These are phyloP conservation scores for Boletus sp. DNA, from an alignment of 768 basidiomycete genomes.

Conservation along the genomic window DNA sequence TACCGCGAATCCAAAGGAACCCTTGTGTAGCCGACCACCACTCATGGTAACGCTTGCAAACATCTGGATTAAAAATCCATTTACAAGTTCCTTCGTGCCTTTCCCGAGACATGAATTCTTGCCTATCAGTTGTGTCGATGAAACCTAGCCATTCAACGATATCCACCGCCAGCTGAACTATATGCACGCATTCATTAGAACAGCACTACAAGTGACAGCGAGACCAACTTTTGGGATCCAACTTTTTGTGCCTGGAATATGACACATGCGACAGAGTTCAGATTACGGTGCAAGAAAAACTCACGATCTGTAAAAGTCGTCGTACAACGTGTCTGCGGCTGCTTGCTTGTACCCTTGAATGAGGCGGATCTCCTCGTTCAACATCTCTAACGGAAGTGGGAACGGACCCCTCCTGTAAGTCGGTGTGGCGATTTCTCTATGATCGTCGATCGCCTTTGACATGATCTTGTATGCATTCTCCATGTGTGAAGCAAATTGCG, in stretches of 20 bases:
- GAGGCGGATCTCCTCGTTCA: slow-evolving; percentile 21
- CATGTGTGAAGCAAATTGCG: slow-evolving; percentile 22
- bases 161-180: slow-evolving; percentile 23
- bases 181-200: slow-evolving; percentile 1
- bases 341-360: slow-evolving; percentile 21
- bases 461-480: slow-evolving; percentile 15
- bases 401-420: slow-evolving; percentile 16
- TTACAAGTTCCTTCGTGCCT: slow-evolving; percentile 22
- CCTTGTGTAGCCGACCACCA: slow-evolving; percentile 20
- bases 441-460: slow-evolving; percentile 20
- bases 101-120: slow-evolving; percentile 25
- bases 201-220: neutral
- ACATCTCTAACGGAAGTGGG: slow-evolving; percentile 21
- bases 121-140: slow-evolving; percentile 23
- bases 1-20: slow-evolving; percentile 27
- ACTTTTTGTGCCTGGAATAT: slow-evolving; percentile 12
- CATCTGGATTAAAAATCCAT: slow-evolving; percentile 21
- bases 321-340: slow-evolving; percentile 14
- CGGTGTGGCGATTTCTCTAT: slow-evolving; percentile 13
- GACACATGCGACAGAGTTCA: neutral
- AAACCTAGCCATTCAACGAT: slow-evolving; percentile 23
- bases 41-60: slow-evolving; percentile 17
- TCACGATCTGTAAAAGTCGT: slow-evolving; percentile 22
- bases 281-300: neutral
- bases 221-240: slow-evolving; percentile 25